These are phyloP conservation scores for Suillus plorans DNA, from an alignment of 768 basidiomycete species.

Conservation along the genomic window DNA sequence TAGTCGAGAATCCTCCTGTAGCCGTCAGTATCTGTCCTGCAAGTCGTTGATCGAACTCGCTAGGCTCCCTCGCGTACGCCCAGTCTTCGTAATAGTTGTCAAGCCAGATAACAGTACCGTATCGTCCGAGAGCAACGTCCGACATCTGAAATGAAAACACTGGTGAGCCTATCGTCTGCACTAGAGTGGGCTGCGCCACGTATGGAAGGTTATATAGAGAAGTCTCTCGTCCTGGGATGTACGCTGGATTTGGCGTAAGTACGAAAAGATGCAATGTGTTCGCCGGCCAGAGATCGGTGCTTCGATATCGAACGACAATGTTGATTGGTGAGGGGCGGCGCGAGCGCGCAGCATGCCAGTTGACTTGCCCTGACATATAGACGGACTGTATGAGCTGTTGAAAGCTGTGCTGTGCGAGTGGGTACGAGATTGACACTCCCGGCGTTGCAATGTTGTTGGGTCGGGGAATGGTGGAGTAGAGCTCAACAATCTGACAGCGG, in stretches of 20 bases:
- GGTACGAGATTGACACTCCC: conserved; percentile 34
- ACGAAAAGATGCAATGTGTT: conserved; percentile 67
- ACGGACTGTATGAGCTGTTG: conserved; percentile 59
- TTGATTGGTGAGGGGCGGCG: conserved; percentile 38
- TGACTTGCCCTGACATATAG: conserved; percentile 36
- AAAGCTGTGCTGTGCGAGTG: conserved; percentile 48
- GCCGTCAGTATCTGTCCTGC: conserved; percentile 37
- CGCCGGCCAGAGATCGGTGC: conserved; percentile 65
- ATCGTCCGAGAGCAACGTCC: conserved; percentile 52
- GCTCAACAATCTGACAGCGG: conserved; percentile 39
- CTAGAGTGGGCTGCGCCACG: conserved; percentile 31
- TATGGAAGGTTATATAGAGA: conserved; percentile 45
- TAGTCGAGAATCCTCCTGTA: not conserved
- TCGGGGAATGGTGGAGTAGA: conserved; percentile 38
- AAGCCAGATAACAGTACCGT: conserved; percentile 67
- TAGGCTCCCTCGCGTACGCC: conserved; percentile 28
- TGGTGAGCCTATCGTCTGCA: conserved; percentile 50
- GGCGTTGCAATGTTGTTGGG: conserved; percentile 15
- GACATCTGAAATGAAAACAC: conserved; percentile 56
- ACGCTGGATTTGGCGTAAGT: conserved; percentile 45
- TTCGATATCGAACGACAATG: conserved; percentile 59
- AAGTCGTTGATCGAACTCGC: conserved; percentile 57
- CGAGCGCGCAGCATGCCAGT: conserved; percentile 16
- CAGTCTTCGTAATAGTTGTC: conserved; percentile 61
- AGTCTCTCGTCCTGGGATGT: conserved; percentile 20